Evolutionary conservation across 2,329 filamentous ascomycete species (phyloP).

Genomic region (Cladophialophora immunda): DNA sequence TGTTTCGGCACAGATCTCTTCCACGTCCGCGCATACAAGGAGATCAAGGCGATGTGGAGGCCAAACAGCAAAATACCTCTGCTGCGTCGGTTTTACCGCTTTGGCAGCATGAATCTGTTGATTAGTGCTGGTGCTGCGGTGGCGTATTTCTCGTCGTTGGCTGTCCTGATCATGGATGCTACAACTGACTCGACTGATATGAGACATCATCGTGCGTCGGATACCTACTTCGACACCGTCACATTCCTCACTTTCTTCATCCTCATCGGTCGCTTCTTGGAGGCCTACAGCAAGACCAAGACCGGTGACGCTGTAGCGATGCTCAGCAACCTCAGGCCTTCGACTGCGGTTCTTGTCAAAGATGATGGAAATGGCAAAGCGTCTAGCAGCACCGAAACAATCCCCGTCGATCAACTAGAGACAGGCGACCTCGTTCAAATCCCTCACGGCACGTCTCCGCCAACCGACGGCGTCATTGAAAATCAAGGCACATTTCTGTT

Average conservation of each 20-base stretch:
- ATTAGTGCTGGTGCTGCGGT: slow-evolving; percentile 89
- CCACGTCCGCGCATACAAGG: slow-evolving; percentile 79
- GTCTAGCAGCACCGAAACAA: slow-evolving; percentile 49
- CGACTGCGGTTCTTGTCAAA: slow-evolving; percentile 73
- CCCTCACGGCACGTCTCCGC: slow-evolving; percentile 80
- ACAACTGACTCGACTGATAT: slow-evolving; percentile 44
- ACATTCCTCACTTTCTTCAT: slow-evolving; percentile 92
- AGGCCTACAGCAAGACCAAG: slow-evolving; percentile 90
- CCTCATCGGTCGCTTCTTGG: slow-evolving; percentile 67
- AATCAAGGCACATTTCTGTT: slow-evolving; percentile 70
- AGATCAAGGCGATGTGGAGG: slow-evolving; percentile 80
- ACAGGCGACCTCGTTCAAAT: slow-evolving; percentile 78
- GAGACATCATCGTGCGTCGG: slow-evolving; percentile 28
- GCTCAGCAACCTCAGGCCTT: slow-evolving; percentile 78
- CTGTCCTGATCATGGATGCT: slow-evolving; percentile 73
- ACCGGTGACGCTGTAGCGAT: slow-evolving; percentile 86
- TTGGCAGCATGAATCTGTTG: slow-evolving; percentile 95
- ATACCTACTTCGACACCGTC: slow-evolving; percentile 86
- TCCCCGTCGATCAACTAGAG: slow-evolving; percentile 75
- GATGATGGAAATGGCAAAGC: slow-evolving; percentile 18
- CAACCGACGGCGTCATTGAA: slow-evolving; percentile 76
- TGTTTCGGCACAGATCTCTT: slow-evolving; percentile 87
- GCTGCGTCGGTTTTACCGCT: slow-evolving; percentile 82
- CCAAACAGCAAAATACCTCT: slow-evolving; percentile 76
- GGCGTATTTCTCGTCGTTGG: slow-evolving; percentile 83